Evolutionary conservation across 768 basidiomycete genomes (phyloP), one percentile per base, ranked within the genome.

Genomic region (Pleurotus platypus): DNA sequence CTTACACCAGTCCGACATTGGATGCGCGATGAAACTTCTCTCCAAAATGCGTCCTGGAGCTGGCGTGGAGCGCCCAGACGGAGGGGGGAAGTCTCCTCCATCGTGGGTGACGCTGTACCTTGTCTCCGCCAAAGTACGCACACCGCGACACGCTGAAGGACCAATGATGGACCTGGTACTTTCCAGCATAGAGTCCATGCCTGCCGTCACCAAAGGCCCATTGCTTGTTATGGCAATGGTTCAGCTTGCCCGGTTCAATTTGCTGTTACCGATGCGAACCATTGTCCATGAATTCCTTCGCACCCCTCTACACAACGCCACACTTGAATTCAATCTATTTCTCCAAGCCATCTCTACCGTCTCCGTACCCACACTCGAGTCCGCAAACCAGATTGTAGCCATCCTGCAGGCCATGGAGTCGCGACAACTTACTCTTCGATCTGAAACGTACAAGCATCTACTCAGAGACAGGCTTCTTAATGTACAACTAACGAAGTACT

Each of bases 51-150:
- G 3, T 26, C 47, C 38, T n/a, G 16, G 22, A 40, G 13, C 16
- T 46, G 30, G 20, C n/a, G 47, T 55, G 16, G 51, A 35, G 8
- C 30, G 20, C 20, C 20, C n/a, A n/a, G n/a, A 60, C n/a, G 13
- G 16, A 7, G 35, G 15, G 18, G 40, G 42, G 24, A 35, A n/a
- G 16, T n/a, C 35, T n/a, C 27, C 47, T 11, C 86, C 87, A 0
- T 60, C 75, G 0, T 89, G 85, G 85, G 68, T 85, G n/a, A 64
- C 79, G 9, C 67, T 88, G 27, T 74, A 77, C 46, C 70, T 87
- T 42, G 68, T 79, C 13, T 69, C 65, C 3, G 75, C 75, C 67
- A 80, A 76, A 64, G 72, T 84, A 9, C 69, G 64, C n/a, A 77
- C 78, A 0, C 66, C 74, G 1, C 56, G 56, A 13, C 77, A 87